Conservation (phyloP, 768 basidiomycete species). For the Suillus cothurnatus region DNA sequence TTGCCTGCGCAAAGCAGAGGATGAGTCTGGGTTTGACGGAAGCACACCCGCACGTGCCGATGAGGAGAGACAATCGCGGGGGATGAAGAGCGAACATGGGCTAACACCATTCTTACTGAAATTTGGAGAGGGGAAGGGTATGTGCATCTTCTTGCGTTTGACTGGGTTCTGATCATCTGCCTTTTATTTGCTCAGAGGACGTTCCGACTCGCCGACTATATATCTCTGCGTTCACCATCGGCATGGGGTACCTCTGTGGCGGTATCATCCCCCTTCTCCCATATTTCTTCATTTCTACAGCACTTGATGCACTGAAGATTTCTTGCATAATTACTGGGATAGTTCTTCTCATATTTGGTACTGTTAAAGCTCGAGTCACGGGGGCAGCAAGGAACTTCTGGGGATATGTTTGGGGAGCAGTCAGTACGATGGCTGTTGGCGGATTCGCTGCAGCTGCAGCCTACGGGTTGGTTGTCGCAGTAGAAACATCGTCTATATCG, state of each 20-base stretch:
- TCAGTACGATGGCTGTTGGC: slow-evolving; percentile 87
- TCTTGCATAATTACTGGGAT: slow-evolving; percentile 82
- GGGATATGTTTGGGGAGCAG: slow-evolving; percentile 86
- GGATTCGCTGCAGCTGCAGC: slow-evolving; percentile 85
- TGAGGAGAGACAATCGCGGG: slow-evolving; percentile 57
- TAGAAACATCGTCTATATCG: slow-evolving; percentile 37
- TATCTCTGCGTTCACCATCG: slow-evolving; percentile 92
- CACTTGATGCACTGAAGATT: slow-evolving; percentile 68
- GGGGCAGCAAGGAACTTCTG: slow-evolving; percentile 67
- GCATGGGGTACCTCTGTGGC: slow-evolving; percentile 90
- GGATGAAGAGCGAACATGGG: slow-evolving; percentile 80
- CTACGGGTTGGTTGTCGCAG: slow-evolving; percentile 54
- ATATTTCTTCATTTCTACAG: slow-evolving; percentile 84
- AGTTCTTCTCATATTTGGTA: slow-evolving; percentile 88
- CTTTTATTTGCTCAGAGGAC: slow-evolving; percentile 61
- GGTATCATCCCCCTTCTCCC: slow-evolving; percentile 92
- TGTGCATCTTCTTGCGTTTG: slow-evolving; percentile 26
- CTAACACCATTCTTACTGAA: slow-evolving; percentile 93
- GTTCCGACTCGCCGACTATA: slow-evolving; percentile 83
- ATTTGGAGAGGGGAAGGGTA: slow-evolving; percentile 92
- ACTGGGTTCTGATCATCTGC: neutral
- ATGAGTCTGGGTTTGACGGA: slow-evolving; percentile 32
- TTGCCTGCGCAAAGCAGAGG: slow-evolving; percentile 69
- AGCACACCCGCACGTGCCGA: slow-evolving; percentile 35
- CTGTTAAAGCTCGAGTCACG: slow-evolving; percentile 85